Percentiles rank a stretch among this genome's conserved stretches.
phyloP scores from a whole-genome alignment of 257 asterid genomes.

The Asclepias syriaca region DNA sequence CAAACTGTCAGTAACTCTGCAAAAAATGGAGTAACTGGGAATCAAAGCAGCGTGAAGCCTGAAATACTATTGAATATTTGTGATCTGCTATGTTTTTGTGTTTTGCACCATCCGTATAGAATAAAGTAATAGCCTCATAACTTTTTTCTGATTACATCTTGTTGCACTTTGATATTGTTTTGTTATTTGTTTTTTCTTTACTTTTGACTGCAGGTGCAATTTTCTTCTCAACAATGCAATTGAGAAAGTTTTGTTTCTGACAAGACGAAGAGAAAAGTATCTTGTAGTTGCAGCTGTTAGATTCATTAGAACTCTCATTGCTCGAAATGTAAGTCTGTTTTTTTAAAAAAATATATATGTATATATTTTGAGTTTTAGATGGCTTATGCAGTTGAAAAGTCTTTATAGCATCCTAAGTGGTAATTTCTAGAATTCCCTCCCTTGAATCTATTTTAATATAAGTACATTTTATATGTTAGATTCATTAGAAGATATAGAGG shows the following conservation, averaged over 20 bases:
- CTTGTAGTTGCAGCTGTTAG: constrained; percentile 92
- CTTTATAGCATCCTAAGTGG: not conserved
- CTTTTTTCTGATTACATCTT: constrained; percentile 7
- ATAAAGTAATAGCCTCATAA: constrained; percentile 59
- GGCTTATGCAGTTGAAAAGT: not conserved
- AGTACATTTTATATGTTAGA: not conserved
- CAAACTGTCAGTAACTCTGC: constrained; percentile 33
- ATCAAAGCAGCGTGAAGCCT: constrained; percentile 56
- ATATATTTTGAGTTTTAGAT: not conserved
- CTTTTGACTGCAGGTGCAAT: constrained; percentile 59
- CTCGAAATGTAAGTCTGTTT: constrained; percentile 76
- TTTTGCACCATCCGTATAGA: constrained; percentile 86
- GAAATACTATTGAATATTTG: constrained; percentile 82
- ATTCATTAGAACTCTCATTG: constrained; percentile 74
- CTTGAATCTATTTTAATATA: not conserved
- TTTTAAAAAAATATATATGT: not conserved
- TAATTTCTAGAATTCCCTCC: not conserved
- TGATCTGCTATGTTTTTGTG: constrained; percentile 92
- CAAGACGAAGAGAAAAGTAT: constrained; percentile 82
- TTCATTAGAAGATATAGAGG: not conserved
- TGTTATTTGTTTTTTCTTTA: not conserved
- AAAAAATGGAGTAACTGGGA: constrained; percentile 41
- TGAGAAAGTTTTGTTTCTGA: constrained; percentile 78
- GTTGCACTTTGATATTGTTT: not conserved
- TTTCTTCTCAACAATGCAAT: constrained; percentile 81